These are phyloP conservation scores for Podospora tetraspora DNA, from an alignment of 495 filamentous ascomycete species.

Conservation along the genomic window DNA sequence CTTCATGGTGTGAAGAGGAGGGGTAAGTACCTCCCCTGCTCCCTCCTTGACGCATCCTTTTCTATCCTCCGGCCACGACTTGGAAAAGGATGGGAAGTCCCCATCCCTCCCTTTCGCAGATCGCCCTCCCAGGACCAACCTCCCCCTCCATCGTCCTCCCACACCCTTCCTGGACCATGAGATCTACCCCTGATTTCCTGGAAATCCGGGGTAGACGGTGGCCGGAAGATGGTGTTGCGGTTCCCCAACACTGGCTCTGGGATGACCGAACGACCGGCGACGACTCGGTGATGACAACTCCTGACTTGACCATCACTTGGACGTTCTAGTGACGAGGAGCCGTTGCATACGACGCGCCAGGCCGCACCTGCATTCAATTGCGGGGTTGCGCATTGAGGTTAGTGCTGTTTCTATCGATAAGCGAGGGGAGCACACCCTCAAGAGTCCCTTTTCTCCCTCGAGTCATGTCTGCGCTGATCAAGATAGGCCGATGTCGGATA, in stretches of 20 bases:
- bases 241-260: background rate
- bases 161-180: background rate
- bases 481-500: background rate
- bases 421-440: slow-evolving; percentile 3
- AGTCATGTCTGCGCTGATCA: background rate
- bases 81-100: background rate
- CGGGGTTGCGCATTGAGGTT: slow-evolving; percentile 14
- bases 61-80: background rate
- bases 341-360: slow-evolving; percentile 5
- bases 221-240: background rate
- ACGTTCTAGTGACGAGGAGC: background rate
- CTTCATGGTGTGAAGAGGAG: background rate
- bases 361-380: slow-evolving; percentile 11
- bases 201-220: background rate
- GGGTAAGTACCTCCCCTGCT: too few species aligned
- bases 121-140: background rate
- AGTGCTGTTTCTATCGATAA: slow-evolving; percentile 12
- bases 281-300: background rate
- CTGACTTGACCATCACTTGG: background rate
- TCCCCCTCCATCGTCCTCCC: background rate
- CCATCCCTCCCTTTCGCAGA: background rate
- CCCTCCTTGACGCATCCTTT: background rate
- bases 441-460: background rate
- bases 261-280: background rate
- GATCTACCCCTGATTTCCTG: background rate